Conservation (phyloP, 2,329 filamentous ascomycete species). For the Botrytis aclada region DNA sequence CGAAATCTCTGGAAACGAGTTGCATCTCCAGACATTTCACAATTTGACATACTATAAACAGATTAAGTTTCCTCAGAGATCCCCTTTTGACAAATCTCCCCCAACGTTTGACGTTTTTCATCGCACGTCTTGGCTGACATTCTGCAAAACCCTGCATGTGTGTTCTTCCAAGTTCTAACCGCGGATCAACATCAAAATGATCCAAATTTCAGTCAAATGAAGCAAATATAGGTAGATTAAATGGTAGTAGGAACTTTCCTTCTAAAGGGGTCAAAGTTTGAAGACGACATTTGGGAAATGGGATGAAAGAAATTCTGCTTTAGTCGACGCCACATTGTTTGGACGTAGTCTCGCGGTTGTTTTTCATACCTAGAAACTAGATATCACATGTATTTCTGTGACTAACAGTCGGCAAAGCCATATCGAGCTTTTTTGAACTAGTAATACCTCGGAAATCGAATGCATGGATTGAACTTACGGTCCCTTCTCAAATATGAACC, state of each 20-base stretch:
- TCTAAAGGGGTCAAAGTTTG: neutral
- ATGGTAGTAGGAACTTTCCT: neutral
- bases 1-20: neutral
- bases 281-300: neutral
- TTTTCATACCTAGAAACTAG: neutral
- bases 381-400: neutral
- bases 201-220: neutral
- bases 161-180: neutral
- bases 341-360: neutral
- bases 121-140: conserved; percentile 19
- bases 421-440: neutral
- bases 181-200: neutral
- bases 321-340: conserved; percentile 7
- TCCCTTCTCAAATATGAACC: neutral
- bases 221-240: neutral
- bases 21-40: neutral
- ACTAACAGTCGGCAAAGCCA: neutral
- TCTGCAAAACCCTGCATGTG: neutral
- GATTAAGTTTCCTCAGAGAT: neutral
- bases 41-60: conserved; percentile 3
- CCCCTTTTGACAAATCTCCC: neutral
- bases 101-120: conserved; percentile 6
- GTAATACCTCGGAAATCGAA: neutral
- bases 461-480: neutral
- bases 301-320: neutral